Percentiles rank a stretch among this genome's conserved stretches.
Conservation (phyloP, 177 flowering plant genomes). For the Tripterygium wilfordii region DNA sequence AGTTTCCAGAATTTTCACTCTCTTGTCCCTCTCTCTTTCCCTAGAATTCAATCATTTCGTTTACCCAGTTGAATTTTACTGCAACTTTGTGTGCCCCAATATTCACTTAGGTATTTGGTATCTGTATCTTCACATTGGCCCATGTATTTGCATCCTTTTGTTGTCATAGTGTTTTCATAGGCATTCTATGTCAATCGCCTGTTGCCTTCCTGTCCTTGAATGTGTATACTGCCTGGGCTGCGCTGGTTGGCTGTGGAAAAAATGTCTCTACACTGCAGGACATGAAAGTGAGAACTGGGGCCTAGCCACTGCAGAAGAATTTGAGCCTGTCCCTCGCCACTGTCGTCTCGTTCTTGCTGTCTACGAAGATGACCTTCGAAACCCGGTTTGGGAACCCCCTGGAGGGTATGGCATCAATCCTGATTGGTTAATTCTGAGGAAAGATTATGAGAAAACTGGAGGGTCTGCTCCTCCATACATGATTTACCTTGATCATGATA, state of each 20-base stretch:
- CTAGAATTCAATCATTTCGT: too few species aligned
- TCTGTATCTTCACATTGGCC: too few species aligned
- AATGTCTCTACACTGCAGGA: conserved; percentile 56
- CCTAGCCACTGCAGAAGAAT: conserved; percentile 52
- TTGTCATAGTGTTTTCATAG: too few species aligned
- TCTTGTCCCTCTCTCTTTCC: too few species aligned
- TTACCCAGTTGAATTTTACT: too few species aligned
- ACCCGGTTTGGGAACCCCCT: conserved; percentile 57
- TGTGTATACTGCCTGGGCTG: conserved; percentile 60
- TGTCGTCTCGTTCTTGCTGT: conserved; percentile 52
- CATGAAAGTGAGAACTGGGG: conserved; percentile 69
- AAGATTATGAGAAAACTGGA: conserved; percentile 35
- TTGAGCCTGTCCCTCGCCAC: conserved; percentile 60
- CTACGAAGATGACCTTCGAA: conserved; percentile 52
- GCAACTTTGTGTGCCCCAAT: too few species aligned
- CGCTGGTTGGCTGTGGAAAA: conserved; percentile 64
- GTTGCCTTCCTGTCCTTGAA: conserved; percentile 56
- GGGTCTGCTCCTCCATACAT: conserved; percentile 57
- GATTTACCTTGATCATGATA: conserved; percentile 53
- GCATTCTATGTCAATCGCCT: conserved; percentile 45
- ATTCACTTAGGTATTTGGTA: too few species aligned
- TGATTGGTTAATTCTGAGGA: conserved; percentile 38
- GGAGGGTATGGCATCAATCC: conserved; percentile 63
- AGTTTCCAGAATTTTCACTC: too few species aligned
- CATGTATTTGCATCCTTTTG: too few species aligned